These are phyloP conservation scores for Ambrosiella beaveri DNA, from an alignment of 2,329 filamentous ascomycete genomes.

Conservation along the genomic window DNA sequence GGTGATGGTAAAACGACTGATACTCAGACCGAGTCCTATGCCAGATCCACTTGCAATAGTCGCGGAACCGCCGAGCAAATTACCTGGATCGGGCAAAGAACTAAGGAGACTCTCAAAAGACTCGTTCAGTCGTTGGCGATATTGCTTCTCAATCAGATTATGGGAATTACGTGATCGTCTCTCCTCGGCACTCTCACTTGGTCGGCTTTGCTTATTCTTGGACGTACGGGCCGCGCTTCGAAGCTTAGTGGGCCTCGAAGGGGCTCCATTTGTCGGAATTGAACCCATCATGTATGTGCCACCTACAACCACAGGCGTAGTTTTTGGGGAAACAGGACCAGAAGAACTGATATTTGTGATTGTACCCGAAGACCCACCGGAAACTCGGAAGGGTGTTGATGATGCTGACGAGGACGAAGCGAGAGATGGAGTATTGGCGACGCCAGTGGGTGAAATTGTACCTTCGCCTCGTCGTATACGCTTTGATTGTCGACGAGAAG, in stretches of 20 bases:
- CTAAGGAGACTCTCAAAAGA: conserved; percentile 19
- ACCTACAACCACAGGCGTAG: conserved; percentile 1
- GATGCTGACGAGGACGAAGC: conserved; percentile 11
- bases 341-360: not conserved
- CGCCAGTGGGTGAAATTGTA: not conserved
- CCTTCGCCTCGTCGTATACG: conserved; percentile 1
- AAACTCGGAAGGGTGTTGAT: not conserved
- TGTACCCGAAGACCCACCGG: not conserved
- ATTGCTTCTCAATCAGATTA: conserved; percentile 21
- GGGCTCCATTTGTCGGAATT: conserved; percentile 8
- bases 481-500: conserved; percentile 4
- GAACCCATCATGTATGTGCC: conserved; percentile 11
- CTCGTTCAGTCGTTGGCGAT: conserved; percentile 20
- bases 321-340: not conserved
- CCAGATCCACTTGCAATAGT: not conserved
- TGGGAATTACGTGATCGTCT: conserved; percentile 19
- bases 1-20: conserved; percentile 9
- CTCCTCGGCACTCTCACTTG: conserved; percentile 17
- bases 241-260: conserved; percentile 13
- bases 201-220: conserved; percentile 17
- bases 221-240: conserved; percentile 19
- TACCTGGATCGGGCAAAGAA: conserved; percentile 16
- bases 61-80: not conserved
- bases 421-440: not conserved
- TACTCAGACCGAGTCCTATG: conserved; percentile 2